A percentile compares a stretch with the other conserved stretches of the same genome.
Conservation (phyloP, 208 protist species). For the Acanthamoeba lenticulata region DNA sequence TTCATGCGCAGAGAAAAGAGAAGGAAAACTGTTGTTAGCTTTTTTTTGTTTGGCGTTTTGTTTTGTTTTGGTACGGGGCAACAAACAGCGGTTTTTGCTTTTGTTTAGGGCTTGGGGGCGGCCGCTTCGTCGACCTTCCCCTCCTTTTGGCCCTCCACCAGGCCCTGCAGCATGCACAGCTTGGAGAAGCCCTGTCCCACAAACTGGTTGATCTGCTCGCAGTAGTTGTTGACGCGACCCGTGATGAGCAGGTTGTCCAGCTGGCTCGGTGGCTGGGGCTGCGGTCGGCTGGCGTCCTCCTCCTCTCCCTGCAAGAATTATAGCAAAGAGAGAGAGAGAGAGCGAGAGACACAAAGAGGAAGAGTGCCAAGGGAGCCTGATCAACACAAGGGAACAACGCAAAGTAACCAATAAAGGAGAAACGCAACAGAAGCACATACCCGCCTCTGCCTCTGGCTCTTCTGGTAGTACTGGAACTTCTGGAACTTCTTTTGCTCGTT, state of each 20-base stretch:
- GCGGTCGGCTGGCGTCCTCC: neutral
- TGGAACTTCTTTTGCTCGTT: constrained; percentile 73
- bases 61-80: neutral
- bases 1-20: too few species aligned
- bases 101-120: too few species aligned
- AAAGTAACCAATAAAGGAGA: neutral
- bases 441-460: constrained; percentile 65
- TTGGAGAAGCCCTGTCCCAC: constrained; percentile 80
- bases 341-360: neutral
- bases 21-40: too few species aligned
- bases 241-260: constrained; percentile 83
- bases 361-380: too few species aligned
- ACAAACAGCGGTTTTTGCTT: neutral
- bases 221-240: constrained; percentile 84
- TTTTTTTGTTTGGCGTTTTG: neutral
- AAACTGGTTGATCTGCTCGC: constrained; percentile 84
- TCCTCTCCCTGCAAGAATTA: constrained; percentile 32
- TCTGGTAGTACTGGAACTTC: constrained; percentile 40
- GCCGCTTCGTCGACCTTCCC: neutral
- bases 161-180: constrained; percentile 77
- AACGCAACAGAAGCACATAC: neutral
- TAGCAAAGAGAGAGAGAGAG: neutral
- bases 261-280: constrained; percentile 69
- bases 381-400: neutral
- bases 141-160: constrained; percentile 17